These are phyloP conservation scores for Penicillium daleae DNA, from an alignment of 495 filamentous ascomycete genomes.

Conservation along the genomic window DNA sequence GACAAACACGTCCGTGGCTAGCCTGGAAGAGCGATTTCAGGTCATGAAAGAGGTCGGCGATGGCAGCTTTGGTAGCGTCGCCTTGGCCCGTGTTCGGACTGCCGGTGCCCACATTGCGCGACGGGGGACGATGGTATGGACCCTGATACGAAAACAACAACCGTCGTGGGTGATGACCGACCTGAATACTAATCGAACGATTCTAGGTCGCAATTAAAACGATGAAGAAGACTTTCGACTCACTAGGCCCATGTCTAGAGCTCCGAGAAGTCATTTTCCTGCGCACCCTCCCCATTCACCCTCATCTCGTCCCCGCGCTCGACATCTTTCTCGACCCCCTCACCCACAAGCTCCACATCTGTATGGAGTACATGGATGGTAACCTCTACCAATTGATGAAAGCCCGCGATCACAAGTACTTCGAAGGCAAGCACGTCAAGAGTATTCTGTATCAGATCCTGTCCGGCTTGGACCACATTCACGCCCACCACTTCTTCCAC, in stretches of 20 bases:
- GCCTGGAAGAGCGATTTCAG: constrained; percentile 87
- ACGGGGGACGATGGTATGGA: constrained; percentile 82
- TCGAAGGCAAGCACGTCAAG: constrained; percentile 92
- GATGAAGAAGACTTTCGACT: constrained; percentile 99
- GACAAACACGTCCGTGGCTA: constrained; percentile 53
- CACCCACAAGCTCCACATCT: constrained; percentile 94
- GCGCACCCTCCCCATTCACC: constrained; percentile 80
- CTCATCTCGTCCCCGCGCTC: constrained; percentile 91
- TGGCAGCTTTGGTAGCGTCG: constrained; percentile 97
- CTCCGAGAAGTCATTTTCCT: constrained; percentile 97
- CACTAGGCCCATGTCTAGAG: constrained; percentile 84
- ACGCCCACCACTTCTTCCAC: constrained; percentile 97
- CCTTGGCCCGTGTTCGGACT: constrained; percentile 84
- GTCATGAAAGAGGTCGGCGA: constrained; percentile 97
- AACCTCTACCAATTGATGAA: constrained; percentile 99
- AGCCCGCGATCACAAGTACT: constrained; percentile 87
- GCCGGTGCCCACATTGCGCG: constrained; percentile 88
- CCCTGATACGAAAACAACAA: neutral
- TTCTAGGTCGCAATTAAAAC: constrained; percentile 95
- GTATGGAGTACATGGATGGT: constrained; percentile 99
- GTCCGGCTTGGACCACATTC: constrained; percentile 93
- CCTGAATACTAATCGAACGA: neutral
- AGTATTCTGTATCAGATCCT: constrained; percentile 98
- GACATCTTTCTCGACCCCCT: constrained; percentile 98
- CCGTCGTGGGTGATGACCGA: neutral